phyloP scores from a whole-genome alignment of 352 stramenopile species.

The Pythium dissimile region DNA sequence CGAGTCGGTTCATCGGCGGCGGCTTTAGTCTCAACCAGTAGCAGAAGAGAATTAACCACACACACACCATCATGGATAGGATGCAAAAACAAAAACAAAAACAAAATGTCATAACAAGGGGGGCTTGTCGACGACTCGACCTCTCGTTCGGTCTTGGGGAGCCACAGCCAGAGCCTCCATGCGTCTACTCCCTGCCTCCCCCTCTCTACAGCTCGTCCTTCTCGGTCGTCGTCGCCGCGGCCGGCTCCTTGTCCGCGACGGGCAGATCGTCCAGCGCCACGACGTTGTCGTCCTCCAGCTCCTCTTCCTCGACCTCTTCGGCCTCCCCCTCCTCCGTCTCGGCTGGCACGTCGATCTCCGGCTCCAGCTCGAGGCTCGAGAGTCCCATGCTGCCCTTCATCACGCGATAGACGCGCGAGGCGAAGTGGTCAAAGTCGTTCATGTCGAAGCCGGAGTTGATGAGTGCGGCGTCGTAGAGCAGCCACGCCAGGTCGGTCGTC shows the following conservation, averaged over 20 bases:
- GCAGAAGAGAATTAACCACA: constrained; percentile 18
- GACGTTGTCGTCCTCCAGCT: not conserved
- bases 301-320: constrained; percentile 39
- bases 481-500: constrained; percentile 93
- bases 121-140: too few species aligned
- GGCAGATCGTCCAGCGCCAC: constrained; percentile 24
- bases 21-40: constrained; percentile 93
- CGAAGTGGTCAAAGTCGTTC: constrained; percentile 92
- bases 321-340: constrained; percentile 43
- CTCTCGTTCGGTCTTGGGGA: too few species aligned
- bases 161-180: too few species aligned
- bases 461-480: constrained; percentile 97
- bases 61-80: not conserved
- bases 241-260: constrained; percentile 19
- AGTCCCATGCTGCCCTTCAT: constrained; percentile 93
- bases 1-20: constrained; percentile 90
- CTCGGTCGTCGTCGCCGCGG: constrained; percentile 27
- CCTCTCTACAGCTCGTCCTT: constrained; percentile 69
- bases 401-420: constrained; percentile 90
- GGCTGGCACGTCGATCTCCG: constrained; percentile 93
- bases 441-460: constrained; percentile 97
- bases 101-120: too few species aligned
- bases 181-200: not conserved
- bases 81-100: too few species aligned
- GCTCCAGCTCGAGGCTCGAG: constrained; percentile 89